Evolutionary conservation across 768 basidiomycete genomes (phyloP), one percentile per base, ranked within the genome.

Genomic region (Grammothele lineata): DNA sequence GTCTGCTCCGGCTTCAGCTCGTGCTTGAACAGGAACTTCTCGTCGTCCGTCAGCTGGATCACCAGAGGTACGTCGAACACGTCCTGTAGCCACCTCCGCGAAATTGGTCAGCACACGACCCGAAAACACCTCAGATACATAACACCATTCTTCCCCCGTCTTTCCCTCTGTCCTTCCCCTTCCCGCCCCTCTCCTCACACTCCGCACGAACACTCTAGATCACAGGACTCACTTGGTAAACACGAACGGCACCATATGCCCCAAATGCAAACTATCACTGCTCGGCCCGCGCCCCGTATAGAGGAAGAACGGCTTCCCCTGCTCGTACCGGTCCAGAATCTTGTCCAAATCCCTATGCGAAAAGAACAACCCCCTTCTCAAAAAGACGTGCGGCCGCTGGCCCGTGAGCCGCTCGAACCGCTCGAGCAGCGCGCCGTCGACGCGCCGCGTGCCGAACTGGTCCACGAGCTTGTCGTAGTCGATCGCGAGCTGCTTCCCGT

Each of bases 21-120:
- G 45, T 92, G 89, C 66, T 98, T 95, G 78, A 99, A 96, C 38
- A 99, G 68, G 73, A 98, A 99, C 66, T 99, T 99, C 65, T 99
- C 96, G 65, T 99, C 96, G 60, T 99, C 96, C 91, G 96, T 99
- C 2, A 99, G 78, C 65, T 99, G 96, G 47, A 99, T 75, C 48
- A 99, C 96, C 25, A 97, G 72, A 4, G 96, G 94, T 6, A 91
- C 90, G 51, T 93, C 78, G 63, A 99, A 97, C 17, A 95, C 90
- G 46, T 93, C 90, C 68, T 99, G 96, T 52, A 99, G 64, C 94
- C 95, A 98, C 65, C 93, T 96, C 41, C 24, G 43, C 37, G 32
- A n/a, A n/a, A n/a, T n/a, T n/a, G n/a, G n/a, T n/a, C n/a, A n/a
- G n/a, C n/a, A n/a, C n/a, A n/a, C n/a, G n/a, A n/a, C n/a, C n/a